These are phyloP conservation scores for Hondaea fermentalgiana DNA, from an alignment of 108 stramenopile species.

Conservation along the genomic window DNA sequence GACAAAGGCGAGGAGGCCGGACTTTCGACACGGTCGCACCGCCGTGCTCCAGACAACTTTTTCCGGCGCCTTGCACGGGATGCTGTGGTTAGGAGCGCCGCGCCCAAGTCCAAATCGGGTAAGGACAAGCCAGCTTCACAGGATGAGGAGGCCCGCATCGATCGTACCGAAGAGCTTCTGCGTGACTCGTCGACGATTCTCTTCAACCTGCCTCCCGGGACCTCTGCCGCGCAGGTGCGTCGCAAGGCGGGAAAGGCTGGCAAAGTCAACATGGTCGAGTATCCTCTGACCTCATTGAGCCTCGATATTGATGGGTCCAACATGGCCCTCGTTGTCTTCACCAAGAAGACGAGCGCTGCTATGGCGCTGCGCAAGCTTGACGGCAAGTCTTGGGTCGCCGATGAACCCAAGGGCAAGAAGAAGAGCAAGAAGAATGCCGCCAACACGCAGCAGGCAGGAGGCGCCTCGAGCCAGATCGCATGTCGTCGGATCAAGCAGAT, in stretches of 20 bases:
- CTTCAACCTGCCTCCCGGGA: background rate
- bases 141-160: background rate
- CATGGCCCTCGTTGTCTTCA: background rate
- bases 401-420: background rate
- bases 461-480: background rate
- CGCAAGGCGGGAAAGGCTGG: background rate
- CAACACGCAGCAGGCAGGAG: background rate
- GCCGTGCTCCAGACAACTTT: background rate
- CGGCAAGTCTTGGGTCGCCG: conserved; percentile 3
- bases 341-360: background rate
- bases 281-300: background rate
- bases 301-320: background rate
- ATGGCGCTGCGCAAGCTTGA: background rate
- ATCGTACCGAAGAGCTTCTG: background rate
- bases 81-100: background rate
- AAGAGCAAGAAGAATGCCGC: background rate
- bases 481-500: background rate
- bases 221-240: background rate
- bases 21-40: background rate
- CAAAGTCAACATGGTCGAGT: conserved; percentile 8
- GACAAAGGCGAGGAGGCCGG: background rate
- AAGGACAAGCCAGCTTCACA: background rate
- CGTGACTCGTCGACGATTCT: background rate
- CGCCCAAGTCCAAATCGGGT: background rate
- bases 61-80: background rate